phyloP scores from a whole-genome alignment of 2,329 filamentous ascomycete genomes.

The Arthrinium phaeospermum region DNA sequence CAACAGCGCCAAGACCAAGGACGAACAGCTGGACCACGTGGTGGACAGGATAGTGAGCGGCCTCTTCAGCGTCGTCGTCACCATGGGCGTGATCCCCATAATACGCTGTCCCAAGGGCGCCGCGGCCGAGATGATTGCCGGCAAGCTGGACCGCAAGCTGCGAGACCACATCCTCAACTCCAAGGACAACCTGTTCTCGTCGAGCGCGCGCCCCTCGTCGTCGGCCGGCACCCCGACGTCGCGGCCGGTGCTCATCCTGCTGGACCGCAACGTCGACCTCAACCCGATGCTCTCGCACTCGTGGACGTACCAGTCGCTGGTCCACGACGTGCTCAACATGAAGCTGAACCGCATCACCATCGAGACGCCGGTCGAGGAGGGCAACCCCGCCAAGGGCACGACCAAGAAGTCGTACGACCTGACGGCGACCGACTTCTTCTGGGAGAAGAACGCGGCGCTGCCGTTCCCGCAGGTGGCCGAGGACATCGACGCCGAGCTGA shows the following conservation, averaged over 20 bases:
- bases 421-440: slow-evolving; percentile 92
- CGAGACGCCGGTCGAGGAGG: slow-evolving; percentile 80
- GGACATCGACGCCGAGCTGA: slow-evolving; percentile 92
- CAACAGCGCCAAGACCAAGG: slow-evolving; percentile 89
- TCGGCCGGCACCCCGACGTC: slow-evolving; percentile 71
- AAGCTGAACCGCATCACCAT: slow-evolving; percentile 93
- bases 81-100: slow-evolving; percentile 94
- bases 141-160: slow-evolving; percentile 92
- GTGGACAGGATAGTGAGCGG: slow-evolving; percentile 94
- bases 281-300: slow-evolving; percentile 99
- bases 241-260: slow-evolving; percentile 87
- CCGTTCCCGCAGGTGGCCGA: slow-evolving; percentile 97
- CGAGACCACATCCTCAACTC: slow-evolving; percentile 97
- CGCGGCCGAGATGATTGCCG: slow-evolving; percentile 91
- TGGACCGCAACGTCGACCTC: slow-evolving; percentile 94
- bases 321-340: slow-evolving; percentile 75
- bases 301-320: slow-evolving; percentile 77
- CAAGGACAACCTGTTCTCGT: slow-evolving; percentile 94
- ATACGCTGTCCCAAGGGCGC: slow-evolving; percentile 93
- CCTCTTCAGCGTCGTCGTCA: slow-evolving; percentile 97
- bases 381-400: slow-evolving; percentile 73
- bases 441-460: slow-evolving; percentile 86
- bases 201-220: slow-evolving; percentile 61
- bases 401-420: slow-evolving; percentile 91
- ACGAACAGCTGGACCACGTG: slow-evolving; percentile 85